phyloP scores from a whole-genome alignment of 768 basidiomycete species.

The Mycena amicta region DNA sequence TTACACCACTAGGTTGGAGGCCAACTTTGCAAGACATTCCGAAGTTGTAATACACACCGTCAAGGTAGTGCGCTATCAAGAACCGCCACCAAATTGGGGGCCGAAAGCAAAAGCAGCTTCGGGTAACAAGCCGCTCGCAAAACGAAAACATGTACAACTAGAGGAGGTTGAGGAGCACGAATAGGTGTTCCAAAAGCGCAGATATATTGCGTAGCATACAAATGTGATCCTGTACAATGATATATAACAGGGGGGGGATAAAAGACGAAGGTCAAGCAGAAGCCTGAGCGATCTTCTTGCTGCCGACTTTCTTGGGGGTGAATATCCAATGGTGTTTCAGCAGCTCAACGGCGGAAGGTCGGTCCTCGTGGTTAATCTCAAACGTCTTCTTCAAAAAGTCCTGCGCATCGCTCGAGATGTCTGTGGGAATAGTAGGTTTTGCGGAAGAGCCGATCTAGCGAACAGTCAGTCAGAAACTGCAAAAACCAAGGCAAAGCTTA shows the following conservation, averaged over 20 bases:
- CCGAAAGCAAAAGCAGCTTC: conserved; percentile 67
- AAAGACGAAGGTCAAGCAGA: conserved; percentile 7
- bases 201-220: conserved; percentile 18
- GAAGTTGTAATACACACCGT: conserved; percentile 61
- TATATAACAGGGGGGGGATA: conserved; percentile 18
- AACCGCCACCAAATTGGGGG: conserved; percentile 91
- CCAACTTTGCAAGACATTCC: conserved; percentile 81
- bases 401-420: conserved; percentile 87
- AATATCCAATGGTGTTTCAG: conserved; percentile 74
- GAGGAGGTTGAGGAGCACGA: conserved; percentile 25
- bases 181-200: neutral
- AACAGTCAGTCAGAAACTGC: neutral
- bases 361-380: conserved; percentile 76
- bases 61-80: conserved; percentile 86
- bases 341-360: conserved; percentile 79
- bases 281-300: conserved; percentile 25
- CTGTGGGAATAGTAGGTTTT: conserved; percentile 85
- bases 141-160: conserved; percentile 41
- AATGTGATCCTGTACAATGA: conserved; percentile 15
- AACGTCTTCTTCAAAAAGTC: conserved; percentile 88
- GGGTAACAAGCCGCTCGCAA: conserved; percentile 35
- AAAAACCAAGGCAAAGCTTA: conserved; percentile 29
- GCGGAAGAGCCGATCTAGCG: conserved; percentile 88
- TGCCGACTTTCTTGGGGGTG: conserved; percentile 37
- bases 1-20: conserved; percentile 49